Evolutionary conservation across 768 basidiomycete species (phyloP).

Genomic region (Suillus brevipes): DNA sequence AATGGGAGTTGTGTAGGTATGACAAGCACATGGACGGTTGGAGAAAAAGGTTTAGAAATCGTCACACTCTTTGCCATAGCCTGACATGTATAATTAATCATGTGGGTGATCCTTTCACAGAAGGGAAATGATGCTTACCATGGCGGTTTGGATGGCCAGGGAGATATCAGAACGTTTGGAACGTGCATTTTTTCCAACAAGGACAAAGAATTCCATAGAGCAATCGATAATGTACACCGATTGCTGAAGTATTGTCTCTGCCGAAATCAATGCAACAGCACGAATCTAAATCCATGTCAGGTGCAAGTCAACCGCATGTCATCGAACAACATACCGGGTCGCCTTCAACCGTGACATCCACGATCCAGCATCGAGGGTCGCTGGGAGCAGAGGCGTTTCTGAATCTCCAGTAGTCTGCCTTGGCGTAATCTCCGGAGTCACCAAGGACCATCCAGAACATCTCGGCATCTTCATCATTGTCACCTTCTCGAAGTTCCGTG

Average conservation of each 20-base stretch:
- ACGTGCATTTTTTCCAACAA: constrained; percentile 70
- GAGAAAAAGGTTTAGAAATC: constrained; percentile 60
- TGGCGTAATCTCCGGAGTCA: constrained; percentile 65
- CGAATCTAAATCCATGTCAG: constrained; percentile 42
- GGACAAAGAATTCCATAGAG: constrained; percentile 76
- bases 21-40: constrained; percentile 71
- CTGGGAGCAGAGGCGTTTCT: constrained; percentile 40
- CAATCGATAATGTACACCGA: constrained; percentile 73
- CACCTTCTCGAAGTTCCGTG: constrained; percentile 64
- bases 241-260: constrained; percentile 37
- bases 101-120: not conserved
- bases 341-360: constrained; percentile 40
- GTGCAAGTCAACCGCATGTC: constrained; percentile 1
- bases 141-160: constrained; percentile 57
- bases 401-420: constrained; percentile 85
- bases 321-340: constrained; percentile 40
- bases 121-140: constrained; percentile 39
- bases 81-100: constrained; percentile 33
- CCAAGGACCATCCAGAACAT: constrained; percentile 89
- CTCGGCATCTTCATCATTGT: constrained; percentile 61
- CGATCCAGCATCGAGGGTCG: constrained; percentile 61
- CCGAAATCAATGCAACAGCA: constrained; percentile 44
- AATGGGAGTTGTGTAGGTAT: constrained; percentile 74
- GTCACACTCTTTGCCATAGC: constrained; percentile 54
- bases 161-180: constrained; percentile 58